Percentiles rank a stretch among this genome's conserved stretches.
These are phyloP conservation scores for Lentinula guzmanii DNA, from an alignment of 768 basidiomycete genomes.

Conservation along the genomic window DNA sequence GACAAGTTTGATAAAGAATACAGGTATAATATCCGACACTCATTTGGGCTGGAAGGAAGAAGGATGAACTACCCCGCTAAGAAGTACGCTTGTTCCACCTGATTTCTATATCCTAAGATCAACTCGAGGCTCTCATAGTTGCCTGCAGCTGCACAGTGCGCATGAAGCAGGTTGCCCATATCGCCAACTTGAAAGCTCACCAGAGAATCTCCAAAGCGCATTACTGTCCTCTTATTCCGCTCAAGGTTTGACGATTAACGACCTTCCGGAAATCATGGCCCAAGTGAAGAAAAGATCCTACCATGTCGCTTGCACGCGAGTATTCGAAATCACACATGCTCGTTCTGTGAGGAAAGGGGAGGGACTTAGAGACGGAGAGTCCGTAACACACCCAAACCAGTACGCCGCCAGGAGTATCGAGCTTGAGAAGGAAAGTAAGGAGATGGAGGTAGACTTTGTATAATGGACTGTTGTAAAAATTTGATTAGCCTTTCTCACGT, in stretches of 20 bases:
- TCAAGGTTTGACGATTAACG: constrained; percentile 56
- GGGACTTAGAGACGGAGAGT: constrained; percentile 80
- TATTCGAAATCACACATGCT: constrained; percentile 91
- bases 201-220: constrained; percentile 75
- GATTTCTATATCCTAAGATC: constrained; percentile 3
- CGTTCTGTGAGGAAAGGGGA: constrained; percentile 80
- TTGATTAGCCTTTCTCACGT: not conserved
- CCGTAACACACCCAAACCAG: constrained; percentile 92
- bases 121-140: constrained; percentile 47
- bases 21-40: constrained; percentile 95
- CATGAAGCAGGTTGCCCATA: constrained; percentile 91
- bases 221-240: constrained; percentile 63
- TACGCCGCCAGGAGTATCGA: constrained; percentile 74
- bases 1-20: constrained; percentile 98
- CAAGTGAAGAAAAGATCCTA: constrained; percentile 77
- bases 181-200: constrained; percentile 62
- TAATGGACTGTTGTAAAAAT: not conserved
- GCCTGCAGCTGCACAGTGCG: constrained; percentile 75
- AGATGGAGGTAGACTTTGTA: constrained; percentile 1
- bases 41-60: constrained; percentile 90
- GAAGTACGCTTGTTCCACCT: constrained; percentile 42
- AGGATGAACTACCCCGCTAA: constrained; percentile 92
- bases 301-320: constrained; percentile 95
- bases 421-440: constrained; percentile 40
- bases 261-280: constrained; percentile 78